phyloP scores from a whole-genome alignment of 257 asterid genomes.

The Solanum pinnatisectum region DNA sequence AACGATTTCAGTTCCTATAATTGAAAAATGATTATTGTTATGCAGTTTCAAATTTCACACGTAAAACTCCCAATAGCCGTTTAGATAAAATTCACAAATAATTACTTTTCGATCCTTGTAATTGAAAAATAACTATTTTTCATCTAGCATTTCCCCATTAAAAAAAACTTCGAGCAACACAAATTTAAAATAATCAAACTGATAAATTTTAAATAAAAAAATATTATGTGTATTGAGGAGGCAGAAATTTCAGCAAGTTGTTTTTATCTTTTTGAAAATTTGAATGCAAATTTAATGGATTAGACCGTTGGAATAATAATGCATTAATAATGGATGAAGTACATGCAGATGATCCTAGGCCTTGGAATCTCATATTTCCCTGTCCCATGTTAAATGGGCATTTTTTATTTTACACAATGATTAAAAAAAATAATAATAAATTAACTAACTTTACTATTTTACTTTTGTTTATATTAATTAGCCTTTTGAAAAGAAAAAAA shows the following conservation, averaged over 20 bases:
- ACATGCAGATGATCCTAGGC: background rate
- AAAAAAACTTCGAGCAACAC: fast-evolving
- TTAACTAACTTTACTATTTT: no score
- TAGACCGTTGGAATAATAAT: constrained; percentile 17
- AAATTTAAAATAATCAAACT: background rate
- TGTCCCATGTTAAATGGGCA: no score
- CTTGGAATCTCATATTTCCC: background rate
- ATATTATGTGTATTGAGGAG: background rate
- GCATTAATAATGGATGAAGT: background rate
- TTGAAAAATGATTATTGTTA: background rate
- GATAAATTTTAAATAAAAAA: background rate
- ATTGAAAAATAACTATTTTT: background rate
- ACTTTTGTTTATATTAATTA: no score
- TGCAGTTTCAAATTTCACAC: background rate
- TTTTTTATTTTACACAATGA: no score
- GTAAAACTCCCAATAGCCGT: background rate
- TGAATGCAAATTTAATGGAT: constrained; percentile 9
- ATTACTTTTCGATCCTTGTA: background rate
- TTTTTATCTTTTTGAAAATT: constrained; percentile 7
- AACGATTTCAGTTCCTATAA: background rate
- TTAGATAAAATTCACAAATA: background rate
- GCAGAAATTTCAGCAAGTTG: background rate
- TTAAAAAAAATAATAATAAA: no score
- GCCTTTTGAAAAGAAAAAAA: no score
- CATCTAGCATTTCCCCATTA: fast-evolving